phyloP scores from a whole-genome alignment of 805 yeast genomes.

The Helenozyma baotianmanensis region DNA sequence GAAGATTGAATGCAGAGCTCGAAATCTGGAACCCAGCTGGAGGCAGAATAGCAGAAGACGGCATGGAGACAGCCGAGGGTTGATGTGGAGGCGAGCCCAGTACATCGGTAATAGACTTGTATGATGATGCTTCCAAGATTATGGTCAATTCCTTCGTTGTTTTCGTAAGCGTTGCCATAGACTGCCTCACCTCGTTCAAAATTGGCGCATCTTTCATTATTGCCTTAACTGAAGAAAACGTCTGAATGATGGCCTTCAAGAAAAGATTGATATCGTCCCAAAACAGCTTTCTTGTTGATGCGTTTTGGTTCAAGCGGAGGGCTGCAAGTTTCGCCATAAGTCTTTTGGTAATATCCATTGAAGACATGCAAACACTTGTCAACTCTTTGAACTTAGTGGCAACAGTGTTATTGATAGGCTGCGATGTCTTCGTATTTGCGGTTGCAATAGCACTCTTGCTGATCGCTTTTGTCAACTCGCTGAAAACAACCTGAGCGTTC shows the following conservation, averaged over 20 bases:
- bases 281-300: constrained; percentile 54
- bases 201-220: constrained; percentile 80
- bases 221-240: constrained; percentile 76
- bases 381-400: constrained; percentile 71
- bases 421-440: constrained; percentile 21
- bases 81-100: constrained; percentile 9
- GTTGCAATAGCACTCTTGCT: constrained; percentile 57
- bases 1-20: constrained; percentile 4
- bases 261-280: constrained; percentile 86
- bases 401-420: constrained; percentile 34
- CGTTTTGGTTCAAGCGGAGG: constrained; percentile 44
- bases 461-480: constrained; percentile 66
- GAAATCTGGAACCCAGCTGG: constrained; percentile 1
- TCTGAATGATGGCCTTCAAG: constrained; percentile 75
- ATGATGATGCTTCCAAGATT: constrained; percentile 52
- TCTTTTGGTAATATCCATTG: constrained; percentile 77
- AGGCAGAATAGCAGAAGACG: constrained; percentile 1
- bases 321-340: constrained; percentile 52
- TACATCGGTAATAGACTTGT: constrained; percentile 13
- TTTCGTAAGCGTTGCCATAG: constrained; percentile 75
- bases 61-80: constrained; percentile 1
- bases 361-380: constrained; percentile 68
- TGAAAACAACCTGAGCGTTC: constrained; percentile 73
- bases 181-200: constrained; percentile 72
- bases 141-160: constrained; percentile 90